phyloP scores from a whole-genome alignment of 169 alveolate species.

The Theileria annulata region DNA sequence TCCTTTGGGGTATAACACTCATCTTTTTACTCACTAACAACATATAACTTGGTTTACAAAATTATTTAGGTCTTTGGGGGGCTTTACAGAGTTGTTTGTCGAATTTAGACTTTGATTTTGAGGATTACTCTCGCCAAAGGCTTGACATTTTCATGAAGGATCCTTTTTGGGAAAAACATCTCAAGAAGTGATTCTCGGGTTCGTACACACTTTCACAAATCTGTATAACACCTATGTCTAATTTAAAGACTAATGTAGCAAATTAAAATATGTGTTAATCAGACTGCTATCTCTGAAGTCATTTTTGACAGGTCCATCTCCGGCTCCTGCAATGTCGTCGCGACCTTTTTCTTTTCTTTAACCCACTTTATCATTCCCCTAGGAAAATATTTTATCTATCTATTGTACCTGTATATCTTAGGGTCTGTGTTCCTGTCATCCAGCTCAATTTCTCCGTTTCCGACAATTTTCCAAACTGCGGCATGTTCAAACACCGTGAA shows the following conservation, averaged over 20 bases:
- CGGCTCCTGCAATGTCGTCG: slow-evolving; percentile 8
- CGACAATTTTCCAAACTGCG: slow-evolving; percentile 79
- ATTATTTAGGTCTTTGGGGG: slow-evolving; percentile 65
- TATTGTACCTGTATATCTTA: slow-evolving; percentile 71
- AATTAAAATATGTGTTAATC: background rate
- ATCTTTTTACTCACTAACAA: no score
- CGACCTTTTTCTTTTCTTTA: slow-evolving; percentile 5
- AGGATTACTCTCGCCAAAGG: slow-evolving; percentile 63
- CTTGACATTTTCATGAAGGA: slow-evolving; percentile 18
- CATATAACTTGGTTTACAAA: background rate
- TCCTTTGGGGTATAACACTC: slow-evolving; percentile 77
- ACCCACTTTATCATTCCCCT: slow-evolving; percentile 63
- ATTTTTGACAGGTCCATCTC: background rate
- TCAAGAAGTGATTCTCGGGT: background rate
- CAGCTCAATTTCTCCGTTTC: slow-evolving; percentile 78
- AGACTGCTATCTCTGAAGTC: slow-evolving; percentile 4
- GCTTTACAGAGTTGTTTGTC: slow-evolving; percentile 68
- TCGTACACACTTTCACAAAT: background rate
- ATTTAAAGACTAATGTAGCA: background rate
- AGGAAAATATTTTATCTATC: background rate
- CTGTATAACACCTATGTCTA: background rate
- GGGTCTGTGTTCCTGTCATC: slow-evolving; percentile 77
- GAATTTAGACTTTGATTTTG: slow-evolving; percentile 65
- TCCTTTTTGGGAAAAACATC: slow-evolving; percentile 26
- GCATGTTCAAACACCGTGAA: slow-evolving; percentile 70